Evolutionary conservation across 805 yeast genomes (phyloP).

Genomic region (Ogataea sp.): DNA sequence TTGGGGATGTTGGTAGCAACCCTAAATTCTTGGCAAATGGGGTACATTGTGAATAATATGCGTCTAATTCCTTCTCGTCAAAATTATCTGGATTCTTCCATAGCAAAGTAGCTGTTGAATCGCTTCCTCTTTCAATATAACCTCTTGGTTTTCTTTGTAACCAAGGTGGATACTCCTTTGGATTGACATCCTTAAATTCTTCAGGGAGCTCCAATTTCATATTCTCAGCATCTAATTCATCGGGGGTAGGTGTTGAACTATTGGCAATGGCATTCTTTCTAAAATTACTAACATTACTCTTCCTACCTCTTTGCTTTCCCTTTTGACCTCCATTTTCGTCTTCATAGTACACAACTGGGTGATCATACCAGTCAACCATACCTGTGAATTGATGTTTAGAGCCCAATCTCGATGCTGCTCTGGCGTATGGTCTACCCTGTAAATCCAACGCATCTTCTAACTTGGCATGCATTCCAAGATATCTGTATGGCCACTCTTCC

Average conservation of each 20-base stretch:
- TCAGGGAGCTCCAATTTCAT: constrained; percentile 30
- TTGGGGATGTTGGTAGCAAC: constrained; percentile 60
- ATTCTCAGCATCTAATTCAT: constrained; percentile 11
- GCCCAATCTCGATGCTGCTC: constrained; percentile 74
- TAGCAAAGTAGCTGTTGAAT: constrained; percentile 51
- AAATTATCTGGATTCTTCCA: constrained; percentile 47
- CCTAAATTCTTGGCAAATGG: constrained; percentile 48
- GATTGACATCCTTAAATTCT: constrained; percentile 31
- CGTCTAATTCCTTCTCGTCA: constrained; percentile 28
- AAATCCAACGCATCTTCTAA: constrained; percentile 71
- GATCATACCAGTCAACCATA: constrained; percentile 56
- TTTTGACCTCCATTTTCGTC: constrained; percentile 15
- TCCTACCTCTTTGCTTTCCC: constrained; percentile 9
- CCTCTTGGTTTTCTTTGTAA: constrained; percentile 73
- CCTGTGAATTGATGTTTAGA: constrained; percentile 64
- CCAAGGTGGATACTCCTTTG: constrained; percentile 60
- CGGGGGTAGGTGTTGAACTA: constrained; percentile 11
- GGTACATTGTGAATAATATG: constrained; percentile 46
- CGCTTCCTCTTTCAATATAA: constrained; percentile 77
- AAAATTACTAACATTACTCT: constrained; percentile 18
- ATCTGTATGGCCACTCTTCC: constrained; percentile 81
- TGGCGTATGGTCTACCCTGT: constrained; percentile 72
- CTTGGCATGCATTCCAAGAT: constrained; percentile 66
- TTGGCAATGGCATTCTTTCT: constrained; percentile 5
- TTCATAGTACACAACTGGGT: constrained; percentile 62